Percentiles rank a stretch among this genome's conserved stretches.
These are phyloP conservation scores for Ampelocalamus luodianensis DNA, from an alignment of 176 grass and related monocot genomes.

Conservation along the genomic window DNA sequence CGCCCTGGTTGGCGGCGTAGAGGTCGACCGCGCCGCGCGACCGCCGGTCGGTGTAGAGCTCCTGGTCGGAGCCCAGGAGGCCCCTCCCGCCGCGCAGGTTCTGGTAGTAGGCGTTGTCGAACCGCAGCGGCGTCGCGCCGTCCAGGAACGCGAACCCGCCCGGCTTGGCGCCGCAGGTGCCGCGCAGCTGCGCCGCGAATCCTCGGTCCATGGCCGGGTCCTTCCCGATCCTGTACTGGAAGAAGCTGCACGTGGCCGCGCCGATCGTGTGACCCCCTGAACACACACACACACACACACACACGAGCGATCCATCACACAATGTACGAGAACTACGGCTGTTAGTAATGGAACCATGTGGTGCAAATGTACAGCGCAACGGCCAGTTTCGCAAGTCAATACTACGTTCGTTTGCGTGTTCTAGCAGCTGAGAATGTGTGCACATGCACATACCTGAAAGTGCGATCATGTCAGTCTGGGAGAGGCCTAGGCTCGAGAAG, in stretches of 20 bases:
- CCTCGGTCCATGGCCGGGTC: slow-evolving; percentile 48
- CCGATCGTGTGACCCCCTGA: slow-evolving; percentile 65
- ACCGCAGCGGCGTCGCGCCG: slow-evolving; percentile 38
- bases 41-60: slow-evolving; percentile 56
- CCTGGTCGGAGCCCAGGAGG: slow-evolving; percentile 66
- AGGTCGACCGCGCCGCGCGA: slow-evolving; percentile 53
- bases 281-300: neutral
- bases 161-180: slow-evolving; percentile 24
- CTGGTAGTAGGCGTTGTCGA: slow-evolving; percentile 61
- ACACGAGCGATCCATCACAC: neutral
- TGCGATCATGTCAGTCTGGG: slow-evolving; percentile 69
- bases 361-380: neutral
- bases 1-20: slow-evolving; percentile 51
- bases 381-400: neutral
- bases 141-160: slow-evolving; percentile 60
- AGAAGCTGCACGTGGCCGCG: slow-evolving; percentile 46
- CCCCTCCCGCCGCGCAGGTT: slow-evolving; percentile 49
- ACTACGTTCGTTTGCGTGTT: neutral
- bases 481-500: slow-evolving; percentile 59
- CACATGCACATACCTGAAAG: slow-evolving; percentile 50
- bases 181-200: slow-evolving; percentile 39
- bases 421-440: neutral
- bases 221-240: slow-evolving; percentile 40
- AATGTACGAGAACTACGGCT: neutral
- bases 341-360: neutral